Conservation (phyloP, 2,329 filamentous ascomycete genomes). For the Lasiodiplodia sp. region DNA sequence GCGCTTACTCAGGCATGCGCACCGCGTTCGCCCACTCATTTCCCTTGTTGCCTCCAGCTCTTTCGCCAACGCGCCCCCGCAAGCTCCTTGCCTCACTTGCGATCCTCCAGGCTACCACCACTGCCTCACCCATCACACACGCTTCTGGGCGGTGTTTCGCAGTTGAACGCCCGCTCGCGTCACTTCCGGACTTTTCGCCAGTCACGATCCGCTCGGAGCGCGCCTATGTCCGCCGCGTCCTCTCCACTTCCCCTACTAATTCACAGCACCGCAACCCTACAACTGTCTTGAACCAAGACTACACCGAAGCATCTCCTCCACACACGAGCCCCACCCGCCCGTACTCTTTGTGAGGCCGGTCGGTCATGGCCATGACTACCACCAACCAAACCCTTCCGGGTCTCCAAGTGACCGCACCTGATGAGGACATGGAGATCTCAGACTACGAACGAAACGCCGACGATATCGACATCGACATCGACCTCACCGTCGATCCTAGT, state of each 20-base stretch:
- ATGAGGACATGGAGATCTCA: conserved; percentile 65
- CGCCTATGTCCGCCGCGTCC: conserved; percentile 18
- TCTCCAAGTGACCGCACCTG: conserved; percentile 46
- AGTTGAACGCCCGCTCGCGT: background rate
- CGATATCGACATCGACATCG: conserved; percentile 68
- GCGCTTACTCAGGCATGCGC: conserved; percentile 22
- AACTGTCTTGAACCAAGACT: conserved; percentile 9
- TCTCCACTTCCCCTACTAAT: conserved; percentile 27
- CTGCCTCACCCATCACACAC: background rate
- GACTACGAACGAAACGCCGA: conserved; percentile 54
- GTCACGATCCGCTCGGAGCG: conserved; percentile 2
- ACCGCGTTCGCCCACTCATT: conserved; percentile 21
- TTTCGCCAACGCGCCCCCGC: conserved; percentile 15
- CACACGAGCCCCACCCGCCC: background rate
- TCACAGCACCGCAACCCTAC: conserved; percentile 19
- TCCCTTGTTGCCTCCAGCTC: conserved; percentile 28
- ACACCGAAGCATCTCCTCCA: background rate
- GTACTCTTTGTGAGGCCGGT: background rate
- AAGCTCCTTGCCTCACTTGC: conserved; percentile 15
- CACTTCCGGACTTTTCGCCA: conserved; percentile 9
- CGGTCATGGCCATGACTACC: conserved; percentile 30
- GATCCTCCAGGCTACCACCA: conserved; percentile 18
- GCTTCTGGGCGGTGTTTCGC: background rate
- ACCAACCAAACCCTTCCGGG: conserved; percentile 31
- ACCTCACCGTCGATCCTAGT: conserved; percentile 48